Percentiles rank a stretch among this genome's conserved stretches.
Conservation (phyloP, 2,329 filamentous ascomycete species). For the Fusarium sp. region DNA sequence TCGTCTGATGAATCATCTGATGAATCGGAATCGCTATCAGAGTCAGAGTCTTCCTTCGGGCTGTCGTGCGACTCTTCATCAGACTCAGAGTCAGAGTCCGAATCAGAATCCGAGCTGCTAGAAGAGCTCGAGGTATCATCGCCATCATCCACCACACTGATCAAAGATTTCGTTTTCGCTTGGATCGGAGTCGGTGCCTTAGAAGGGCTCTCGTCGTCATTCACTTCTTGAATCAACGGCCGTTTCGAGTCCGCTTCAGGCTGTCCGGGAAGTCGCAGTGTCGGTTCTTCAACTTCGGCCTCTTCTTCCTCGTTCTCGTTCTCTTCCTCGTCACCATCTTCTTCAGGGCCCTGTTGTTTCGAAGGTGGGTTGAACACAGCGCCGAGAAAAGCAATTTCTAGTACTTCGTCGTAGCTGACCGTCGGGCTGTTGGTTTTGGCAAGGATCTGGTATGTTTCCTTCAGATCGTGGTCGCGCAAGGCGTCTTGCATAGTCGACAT, state of each 20-base stretch:
- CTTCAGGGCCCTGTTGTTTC: conserved; percentile 1
- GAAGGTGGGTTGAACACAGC: background rate
- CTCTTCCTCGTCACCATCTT: conserved; percentile 15
- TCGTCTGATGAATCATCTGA: conserved; percentile 8
- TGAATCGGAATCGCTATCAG: conserved; percentile 47
- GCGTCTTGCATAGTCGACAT: conserved; percentile 51
- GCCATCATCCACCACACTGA: conserved; percentile 15
- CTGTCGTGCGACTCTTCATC: conserved; percentile 53
- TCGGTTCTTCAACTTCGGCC: conserved; percentile 12
- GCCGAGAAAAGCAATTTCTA: conserved; percentile 45
- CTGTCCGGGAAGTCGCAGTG: conserved; percentile 16
- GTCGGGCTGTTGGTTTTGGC: conserved; percentile 47
- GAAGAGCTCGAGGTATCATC: conserved; percentile 32
- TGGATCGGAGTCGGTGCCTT: background rate
- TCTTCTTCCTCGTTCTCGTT: background rate
- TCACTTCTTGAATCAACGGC: conserved; percentile 48
- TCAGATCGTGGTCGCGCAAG: conserved; percentile 51
- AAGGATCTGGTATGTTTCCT: conserved; percentile 53
- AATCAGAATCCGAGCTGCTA: conserved; percentile 46
- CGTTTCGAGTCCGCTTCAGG: conserved; percentile 21
- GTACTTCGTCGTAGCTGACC: conserved; percentile 49
- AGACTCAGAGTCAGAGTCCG: conserved; percentile 46
- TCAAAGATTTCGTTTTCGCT: background rate
- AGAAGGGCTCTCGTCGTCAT: conserved; percentile 13
- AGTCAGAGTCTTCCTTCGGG: conserved; percentile 42